These are phyloP conservation scores for Lojkania enalia DNA, from an alignment of 2,329 filamentous ascomycete genomes.

Conservation along the genomic window DNA sequence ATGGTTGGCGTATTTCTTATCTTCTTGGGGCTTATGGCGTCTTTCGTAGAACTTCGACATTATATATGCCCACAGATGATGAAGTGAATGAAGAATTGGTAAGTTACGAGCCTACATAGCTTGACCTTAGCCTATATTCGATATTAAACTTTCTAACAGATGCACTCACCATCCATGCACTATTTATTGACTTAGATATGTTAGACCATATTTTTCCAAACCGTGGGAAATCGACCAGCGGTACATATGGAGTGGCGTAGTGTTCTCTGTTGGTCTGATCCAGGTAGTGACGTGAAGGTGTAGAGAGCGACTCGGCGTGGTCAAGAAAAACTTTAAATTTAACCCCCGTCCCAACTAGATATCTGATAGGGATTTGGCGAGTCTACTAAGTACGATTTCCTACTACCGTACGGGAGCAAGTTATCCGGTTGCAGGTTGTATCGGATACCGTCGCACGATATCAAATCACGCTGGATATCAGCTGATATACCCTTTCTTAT, in stretches of 20 bases:
- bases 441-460: too few relatives aligned
- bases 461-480: too few relatives aligned
- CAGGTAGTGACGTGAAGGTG: conserved; percentile 7
- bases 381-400: too few relatives aligned
- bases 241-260: conserved; percentile 9
- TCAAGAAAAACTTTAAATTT: conserved; percentile 4
- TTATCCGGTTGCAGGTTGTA: too few relatives aligned
- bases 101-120: conserved; percentile 7
- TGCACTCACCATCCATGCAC: conserved; percentile 8
- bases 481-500: too few relatives aligned
- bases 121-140: conserved; percentile 1
- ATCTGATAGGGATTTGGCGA: too few relatives aligned
- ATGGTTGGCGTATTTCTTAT: conserved; percentile 4
- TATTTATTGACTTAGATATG: conserved; percentile 10
- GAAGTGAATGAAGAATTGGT: conserved; percentile 9
- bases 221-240: conserved; percentile 9
- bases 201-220: conserved; percentile 8
- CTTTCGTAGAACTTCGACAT: conserved; percentile 10
- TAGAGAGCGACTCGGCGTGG: neutral
- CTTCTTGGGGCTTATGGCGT: conserved; percentile 1
- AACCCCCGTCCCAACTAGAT: conserved; percentile 1
- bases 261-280: conserved; percentile 8
- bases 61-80: conserved; percentile 6
- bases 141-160: conserved; percentile 1
- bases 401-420: too few relatives aligned